Base-by-base conservation (phyloP, 148 eudicot genomes). In the Vaccinium myrtillus region DNA sequence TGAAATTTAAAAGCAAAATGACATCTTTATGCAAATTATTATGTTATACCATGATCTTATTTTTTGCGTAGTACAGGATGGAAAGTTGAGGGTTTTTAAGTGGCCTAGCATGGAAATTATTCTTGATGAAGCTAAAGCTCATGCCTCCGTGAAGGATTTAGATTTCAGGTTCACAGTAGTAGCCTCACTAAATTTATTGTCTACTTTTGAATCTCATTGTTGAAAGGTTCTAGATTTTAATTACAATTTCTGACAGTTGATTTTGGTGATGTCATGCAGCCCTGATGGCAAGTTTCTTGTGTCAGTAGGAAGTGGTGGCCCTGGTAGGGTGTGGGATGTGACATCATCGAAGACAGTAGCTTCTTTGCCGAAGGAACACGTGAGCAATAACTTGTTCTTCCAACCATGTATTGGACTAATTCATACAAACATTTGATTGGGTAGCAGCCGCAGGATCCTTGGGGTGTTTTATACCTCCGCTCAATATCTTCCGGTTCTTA, bases 61-160 rank as follows among this genome's bases (percentile, higher is more conserved):
- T 83, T 84, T 81, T 87, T 87, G 82, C 90, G 94, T 96, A 92
- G 94, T 90, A 94, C 98, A 97, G 98, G 99, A 97, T 91, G 99
- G 98, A 75, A 93, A 95, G 84, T 89, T 97, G 87, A 92, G 92
- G 90, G 94, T 93, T 63, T 97, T 95, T 85, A 95, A 94, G 91
- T 97, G 99, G 99, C 99, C 99, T 39, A 80, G 90, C 87, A 89
- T 97, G 99, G 95, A 93, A 83, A 84, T 83, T 77, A 82, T 91
- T 67, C 81, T 97, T 43, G 86, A 89, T 87, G 92, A 92, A 75
- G 91, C 88, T 48, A 84, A 91, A 65, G 91, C 92, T 75, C 93
- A 95, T 90, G 32, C 93, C 77, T 83, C 93, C 69, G 97, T 95
- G 87, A 97, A 95, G 84, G 94, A 94, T 86, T 87, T 97, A 78